A percentile compares a stretch with the other conserved stretches of the same genome.
Evolutionary conservation across 2,329 filamentous ascomycete species (phyloP).

Genomic region (Alternaria panax): DNA sequence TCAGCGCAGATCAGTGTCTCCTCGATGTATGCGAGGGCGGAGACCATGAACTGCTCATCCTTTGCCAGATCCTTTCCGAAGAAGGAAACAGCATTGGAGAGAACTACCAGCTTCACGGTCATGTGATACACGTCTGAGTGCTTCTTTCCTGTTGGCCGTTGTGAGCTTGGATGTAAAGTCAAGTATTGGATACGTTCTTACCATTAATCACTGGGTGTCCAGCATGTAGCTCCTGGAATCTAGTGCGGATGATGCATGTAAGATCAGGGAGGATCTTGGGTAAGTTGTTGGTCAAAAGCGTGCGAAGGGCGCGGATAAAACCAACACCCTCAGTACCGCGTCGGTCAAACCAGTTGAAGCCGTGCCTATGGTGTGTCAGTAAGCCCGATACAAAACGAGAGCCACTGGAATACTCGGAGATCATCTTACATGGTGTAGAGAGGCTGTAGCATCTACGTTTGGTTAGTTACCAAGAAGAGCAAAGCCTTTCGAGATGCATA

Average conservation of each 20-base stretch:
- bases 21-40: conserved; percentile 32
- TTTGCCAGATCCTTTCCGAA: conserved; percentile 27
- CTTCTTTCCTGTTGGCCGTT: conserved; percentile 5
- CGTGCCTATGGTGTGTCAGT: conserved; percentile 31
- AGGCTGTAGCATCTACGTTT: conserved; percentile 18
- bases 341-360: conserved; percentile 42
- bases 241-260: conserved; percentile 16
- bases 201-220: conserved; percentile 9
- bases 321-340: conserved; percentile 38
- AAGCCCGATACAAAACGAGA: not conserved
- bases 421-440: conserved; percentile 20
- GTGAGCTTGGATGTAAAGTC: not conserved
- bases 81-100: conserved; percentile 25
- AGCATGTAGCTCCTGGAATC: conserved; percentile 19
- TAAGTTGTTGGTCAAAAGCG: conserved; percentile 31
- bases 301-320: conserved; percentile 29
- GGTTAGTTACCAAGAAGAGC: not conserved
- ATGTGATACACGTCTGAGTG: conserved; percentile 20
- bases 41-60: conserved; percentile 33
- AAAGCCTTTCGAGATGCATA: not conserved
- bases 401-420: not conserved
- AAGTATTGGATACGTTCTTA: not conserved
- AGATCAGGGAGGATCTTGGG: conserved; percentile 24
- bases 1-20: conserved; percentile 37
- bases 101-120: conserved; percentile 21